Evolutionary conservation across 163 green algal species (phyloP), one percentile per base, ranked within the genome.

Genomic region (Scenedesmus sp.): DNA sequence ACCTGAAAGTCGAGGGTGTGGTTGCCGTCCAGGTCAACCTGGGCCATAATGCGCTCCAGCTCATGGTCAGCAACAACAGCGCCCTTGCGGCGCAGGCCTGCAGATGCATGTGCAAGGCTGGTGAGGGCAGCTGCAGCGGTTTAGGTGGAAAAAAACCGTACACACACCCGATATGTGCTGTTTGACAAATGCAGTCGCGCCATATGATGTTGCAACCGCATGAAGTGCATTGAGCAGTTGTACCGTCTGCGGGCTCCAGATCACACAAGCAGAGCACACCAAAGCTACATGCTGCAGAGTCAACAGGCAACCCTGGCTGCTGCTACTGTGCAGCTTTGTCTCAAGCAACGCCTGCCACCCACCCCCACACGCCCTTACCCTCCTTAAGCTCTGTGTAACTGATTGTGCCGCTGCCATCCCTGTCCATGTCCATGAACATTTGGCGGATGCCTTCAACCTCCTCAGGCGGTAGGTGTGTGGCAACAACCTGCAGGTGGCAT

Each of bases 341-440:
- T 53, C 46, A 53, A 61, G 9, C 13, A 1, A 12, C 13, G 12
- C 51, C 24, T 61, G 13, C 6, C 6, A 61, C 51, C 51, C 20
- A 7, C 33, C 6, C 33, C 37, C 35, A 18, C 13, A 18, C 15
- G 73, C 37, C 33, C 86, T 49, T n/a, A 91, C 87, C 97, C 53
- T 95, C 93, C 70, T 92, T 91, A 44, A 99, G 94, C 94, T 99
- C 98, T 44, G 97, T 94, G 98, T 94, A 35, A 97, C 70, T 99
- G 93, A 99, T 98, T 68, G 96, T 97, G 49, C 98, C 97, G 89
- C 95, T 98, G 86, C 93, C 85, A 92, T 99, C 97, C 26, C 72
- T 88, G 91, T 99, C 98, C 89, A 99, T 97, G 15, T 94, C 91
- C 83, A 97, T 93, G 90, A 99, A 99, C 87, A 99, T 94, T 81